Evolutionary conservation across 192 early-diverging fungal species (phyloP).

Genomic region (Cetraspora pellucida): DNA sequence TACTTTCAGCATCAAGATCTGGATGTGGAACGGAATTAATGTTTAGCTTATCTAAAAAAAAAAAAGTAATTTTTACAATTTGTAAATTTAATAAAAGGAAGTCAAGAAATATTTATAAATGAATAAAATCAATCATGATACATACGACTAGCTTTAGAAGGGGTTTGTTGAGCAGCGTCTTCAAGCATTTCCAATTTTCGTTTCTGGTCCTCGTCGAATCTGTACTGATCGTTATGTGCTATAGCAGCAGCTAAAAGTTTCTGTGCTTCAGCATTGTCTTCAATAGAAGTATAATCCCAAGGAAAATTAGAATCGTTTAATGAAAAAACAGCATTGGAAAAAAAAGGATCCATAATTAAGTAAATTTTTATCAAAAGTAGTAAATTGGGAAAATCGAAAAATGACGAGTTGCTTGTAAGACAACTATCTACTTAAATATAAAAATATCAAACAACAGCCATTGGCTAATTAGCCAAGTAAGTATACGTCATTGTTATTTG

Average conservation of each 20-base stretch:
- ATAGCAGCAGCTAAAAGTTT: slow-evolving; percentile 50
- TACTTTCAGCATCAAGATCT: slow-evolving; percentile 26
- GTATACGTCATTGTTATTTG: too few species aligned
- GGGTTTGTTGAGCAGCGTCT: slow-evolving; percentile 30
- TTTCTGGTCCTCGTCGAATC: slow-evolving; percentile 48
- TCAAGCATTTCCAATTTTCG: slow-evolving; percentile 40
- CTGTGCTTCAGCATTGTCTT: slow-evolving; percentile 48
- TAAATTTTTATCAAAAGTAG: too few species aligned
- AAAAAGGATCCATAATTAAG: too few species aligned
- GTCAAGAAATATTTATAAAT: not conserved
- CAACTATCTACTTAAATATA: too few species aligned
- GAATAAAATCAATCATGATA: not conserved
- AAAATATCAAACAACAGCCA: too few species aligned
- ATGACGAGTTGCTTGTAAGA: too few species aligned
- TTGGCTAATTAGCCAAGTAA: too few species aligned
- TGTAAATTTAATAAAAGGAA: not conserved
- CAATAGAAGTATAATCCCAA: slow-evolving; percentile 34
- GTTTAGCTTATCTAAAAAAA: slow-evolving; percentile 28
- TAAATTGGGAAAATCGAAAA: too few species aligned
- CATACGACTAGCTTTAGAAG: slow-evolving; percentile 36
- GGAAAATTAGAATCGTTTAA: not conserved
- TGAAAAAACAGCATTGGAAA: not conserved
- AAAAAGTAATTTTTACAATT: not conserved
- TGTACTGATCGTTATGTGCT: slow-evolving; percentile 46
- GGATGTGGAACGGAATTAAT: slow-evolving; percentile 32